Percentiles rank a stretch among this genome's conserved stretches.
phyloP scores from a whole-genome alignment of 2,329 filamentous ascomycete species.

The Claviceps pusilla region DNA sequence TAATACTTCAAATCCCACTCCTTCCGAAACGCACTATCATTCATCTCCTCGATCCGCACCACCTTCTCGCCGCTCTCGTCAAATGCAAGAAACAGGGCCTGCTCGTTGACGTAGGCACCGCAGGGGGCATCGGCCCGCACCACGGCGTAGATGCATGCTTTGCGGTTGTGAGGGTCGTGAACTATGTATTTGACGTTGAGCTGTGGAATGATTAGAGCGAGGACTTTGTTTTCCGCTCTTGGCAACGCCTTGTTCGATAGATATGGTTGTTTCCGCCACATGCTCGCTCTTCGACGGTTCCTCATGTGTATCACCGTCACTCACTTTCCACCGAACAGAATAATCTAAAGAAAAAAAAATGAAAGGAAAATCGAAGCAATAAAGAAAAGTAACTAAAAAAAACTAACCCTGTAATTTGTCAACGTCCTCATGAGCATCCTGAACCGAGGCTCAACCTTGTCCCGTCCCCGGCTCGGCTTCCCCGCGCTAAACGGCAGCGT shows the following conservation, averaged over 20 bases:
- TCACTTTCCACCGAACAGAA: too few species aligned
- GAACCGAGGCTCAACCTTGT: neutral
- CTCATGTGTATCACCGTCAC: too few species aligned
- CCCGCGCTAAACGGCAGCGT: neutral
- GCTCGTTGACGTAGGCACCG: neutral
- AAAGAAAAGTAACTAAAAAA: too few species aligned
- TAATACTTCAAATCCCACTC: neutral
- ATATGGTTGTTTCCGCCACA: too few species aligned
- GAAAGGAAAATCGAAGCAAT: neutral
- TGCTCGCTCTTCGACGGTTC: too few species aligned
- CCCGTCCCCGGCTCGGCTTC: neutral
- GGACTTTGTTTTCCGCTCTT: too few species aligned
- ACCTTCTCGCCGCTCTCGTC: neutral
- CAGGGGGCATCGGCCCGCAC: neutral
- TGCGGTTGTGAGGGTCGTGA: neutral
- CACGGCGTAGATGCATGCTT: neutral
- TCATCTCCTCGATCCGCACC: neutral
- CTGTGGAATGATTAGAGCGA: neutral
- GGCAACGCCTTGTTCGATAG: too few species aligned
- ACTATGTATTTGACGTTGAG: neutral
- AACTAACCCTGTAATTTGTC: neutral
- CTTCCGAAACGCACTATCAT: neutral
- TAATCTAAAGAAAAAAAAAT: neutral
- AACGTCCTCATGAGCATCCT: neutral
- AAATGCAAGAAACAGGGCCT: neutral